Evolutionary conservation across 202 grass and related monocot genomes (phyloP).

Genomic region (Brachypodium distachyon): DNA sequence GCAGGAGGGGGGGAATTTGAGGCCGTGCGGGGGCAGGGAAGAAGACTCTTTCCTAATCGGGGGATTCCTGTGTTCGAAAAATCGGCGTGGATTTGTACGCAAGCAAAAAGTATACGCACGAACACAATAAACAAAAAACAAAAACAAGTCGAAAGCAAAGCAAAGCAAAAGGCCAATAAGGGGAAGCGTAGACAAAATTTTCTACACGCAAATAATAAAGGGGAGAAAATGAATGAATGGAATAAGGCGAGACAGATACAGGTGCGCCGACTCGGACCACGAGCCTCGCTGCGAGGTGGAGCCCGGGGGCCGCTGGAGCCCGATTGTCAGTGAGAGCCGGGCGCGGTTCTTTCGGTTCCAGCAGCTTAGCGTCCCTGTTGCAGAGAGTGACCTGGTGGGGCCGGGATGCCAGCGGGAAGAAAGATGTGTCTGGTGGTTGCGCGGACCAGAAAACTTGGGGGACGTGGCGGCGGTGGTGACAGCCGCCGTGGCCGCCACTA

Average conservation of each 20-base stretch:
- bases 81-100: not conserved
- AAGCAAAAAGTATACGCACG: not conserved
- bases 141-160: not conserved
- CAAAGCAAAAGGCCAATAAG: not conserved
- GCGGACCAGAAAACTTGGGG: not conserved
- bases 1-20: not conserved
- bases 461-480: not conserved
- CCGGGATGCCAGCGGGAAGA: not conserved
- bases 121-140: too few relatives aligned
- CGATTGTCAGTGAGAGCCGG: not conserved
- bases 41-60: conserved; percentile 3
- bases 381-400: not conserved
- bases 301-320: not conserved
- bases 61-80: not conserved
- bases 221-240: not conserved
- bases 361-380: too few relatives aligned
- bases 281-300: not conserved
- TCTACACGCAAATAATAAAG: not conserved
- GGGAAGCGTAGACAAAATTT: not conserved
- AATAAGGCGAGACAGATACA: not conserved
- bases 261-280: not conserved
- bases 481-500: conserved; percentile 17
- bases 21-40: not conserved
- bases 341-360: not conserved
- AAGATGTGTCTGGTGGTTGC: not conserved